phyloP scores from a whole-genome alignment of 164 flowering plant species.

The Sextonia rubra region DNA sequence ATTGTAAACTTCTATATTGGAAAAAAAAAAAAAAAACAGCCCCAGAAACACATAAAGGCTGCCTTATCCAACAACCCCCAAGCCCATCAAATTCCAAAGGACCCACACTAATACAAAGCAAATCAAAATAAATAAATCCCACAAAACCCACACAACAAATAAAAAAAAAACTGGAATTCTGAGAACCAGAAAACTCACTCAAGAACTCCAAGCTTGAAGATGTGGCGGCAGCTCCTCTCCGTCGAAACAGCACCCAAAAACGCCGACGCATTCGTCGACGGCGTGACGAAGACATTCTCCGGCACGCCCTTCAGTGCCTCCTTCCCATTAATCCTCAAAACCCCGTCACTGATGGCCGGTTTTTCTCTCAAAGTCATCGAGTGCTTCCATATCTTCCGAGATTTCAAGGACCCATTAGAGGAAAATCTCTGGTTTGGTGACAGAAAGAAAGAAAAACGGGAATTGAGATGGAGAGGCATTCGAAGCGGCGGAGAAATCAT shows the following conservation, averaged over 20 bases:
- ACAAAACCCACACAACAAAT: not conserved
- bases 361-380: conserved; percentile 30
- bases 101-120: not conserved
- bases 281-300: conserved; percentile 41
- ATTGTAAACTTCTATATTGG: no score
- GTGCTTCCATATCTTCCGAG: conserved; percentile 17
- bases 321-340: conserved; percentile 32
- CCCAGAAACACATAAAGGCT: not conserved
- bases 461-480: conserved; percentile 13
- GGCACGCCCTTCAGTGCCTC: conserved; percentile 46
- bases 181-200: conserved; percentile 28
- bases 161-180: not conserved
- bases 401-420: conserved; percentile 13
- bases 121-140: no score
- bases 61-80: not conserved
- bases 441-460: conserved; percentile 19
- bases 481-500: conserved; percentile 15
- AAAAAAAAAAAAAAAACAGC: not conserved
- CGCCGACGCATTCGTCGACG: conserved; percentile 18
- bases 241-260: conserved; percentile 24
- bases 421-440: conserved; percentile 12
- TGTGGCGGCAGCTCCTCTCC: conserved; percentile 27
- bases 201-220: conserved; percentile 59
- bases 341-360: conserved; percentile 34
- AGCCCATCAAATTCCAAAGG: not conserved